Evolutionary conservation across 352 stramenopile species (phyloP), one percentile per base, ranked within the genome.

Genomic region (Phytophthora vignae): DNA sequence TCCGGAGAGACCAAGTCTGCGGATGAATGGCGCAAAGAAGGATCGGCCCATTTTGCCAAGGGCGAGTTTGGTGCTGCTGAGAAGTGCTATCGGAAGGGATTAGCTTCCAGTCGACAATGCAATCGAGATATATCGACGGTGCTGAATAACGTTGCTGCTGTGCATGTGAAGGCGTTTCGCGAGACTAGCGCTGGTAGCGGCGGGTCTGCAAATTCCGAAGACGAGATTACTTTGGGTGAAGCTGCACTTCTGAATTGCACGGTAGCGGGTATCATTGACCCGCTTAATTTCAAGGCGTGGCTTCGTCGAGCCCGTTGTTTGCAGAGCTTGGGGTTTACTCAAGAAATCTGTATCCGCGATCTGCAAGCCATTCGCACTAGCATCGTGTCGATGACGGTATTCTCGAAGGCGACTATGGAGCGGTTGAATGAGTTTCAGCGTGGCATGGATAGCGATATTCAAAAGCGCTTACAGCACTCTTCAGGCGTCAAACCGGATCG

Each of bases 271-370:
- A 69, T 79, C 5, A 50, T 81, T 0, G 74, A 79, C 10, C 67
- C 71, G 1, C 40, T 77, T 0, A 81, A 81, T 15, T 7, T 49
- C 44, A 81, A 78, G 17, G 71, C 62, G n/a, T 81, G 74, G 74
- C 6, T 65, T 58, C 62, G 74, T 64, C 66, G 67, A n/a, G 42
- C 49, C 1, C 49, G 67, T 0, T 73, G 71, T 8, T 68, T 79
- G n/a, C 15, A 67, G 44, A 49, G 48, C 3, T 22, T 79, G 48
- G 62, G 62, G 2, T 73, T 67, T 29, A 27, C 31, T 2, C 49
- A 40, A 8, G 33, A 60, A 11, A 48, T 49, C 2, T 77, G 62
- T 21, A 46, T 69, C 1, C 7, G n/a, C 7, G 53, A 78, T 17
- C 33, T 81, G 25, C 19, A 70, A 19, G 36, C 2, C 7, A 48